These are phyloP conservation scores for Pythium sp. DNA, from an alignment of 352 stramenopile genomes.

Conservation along the genomic window DNA sequence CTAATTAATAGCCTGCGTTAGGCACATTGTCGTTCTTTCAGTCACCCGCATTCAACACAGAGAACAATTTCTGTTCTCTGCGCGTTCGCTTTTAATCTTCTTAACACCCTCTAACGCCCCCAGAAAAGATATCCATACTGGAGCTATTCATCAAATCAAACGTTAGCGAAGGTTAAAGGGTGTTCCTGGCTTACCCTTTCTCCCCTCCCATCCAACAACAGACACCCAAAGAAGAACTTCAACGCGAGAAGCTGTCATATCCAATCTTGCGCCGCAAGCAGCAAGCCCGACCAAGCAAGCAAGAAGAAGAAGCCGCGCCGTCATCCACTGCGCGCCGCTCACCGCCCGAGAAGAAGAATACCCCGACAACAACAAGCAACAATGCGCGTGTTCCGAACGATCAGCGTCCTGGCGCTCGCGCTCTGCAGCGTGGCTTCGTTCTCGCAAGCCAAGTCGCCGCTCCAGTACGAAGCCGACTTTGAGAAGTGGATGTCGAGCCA, in stretches of 20 bases:
- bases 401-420: slow-evolving; percentile 29
- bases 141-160: background rate
- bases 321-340: background rate
- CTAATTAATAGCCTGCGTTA: background rate
- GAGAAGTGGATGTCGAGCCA: slow-evolving; percentile 58
- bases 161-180: slow-evolving; percentile 12
- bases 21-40: background rate
- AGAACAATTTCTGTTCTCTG: slow-evolving; percentile 10
- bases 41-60: background rate
- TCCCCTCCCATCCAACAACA: background rate
- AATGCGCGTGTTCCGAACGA: slow-evolving; percentile 23
- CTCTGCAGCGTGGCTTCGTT: slow-evolving; percentile 21
- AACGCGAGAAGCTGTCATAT: slow-evolving; percentile 14
- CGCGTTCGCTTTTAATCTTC: slow-evolving; percentile 11
- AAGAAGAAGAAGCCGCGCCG: slow-evolving; percentile 10
- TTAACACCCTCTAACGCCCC: slow-evolving; percentile 24
- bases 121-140: background rate
- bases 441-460: slow-evolving; percentile 45
- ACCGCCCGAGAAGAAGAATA: background rate
- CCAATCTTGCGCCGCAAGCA: slow-evolving; percentile 16
- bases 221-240: slow-evolving; percentile 17
- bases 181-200: slow-evolving; percentile 5
- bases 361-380: background rate
- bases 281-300: slow-evolving; percentile 11
- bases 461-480: slow-evolving; percentile 76